Evolutionary conservation across 352 stramenopile species (phyloP).

Genomic region (Phytophthora lateralis): DNA sequence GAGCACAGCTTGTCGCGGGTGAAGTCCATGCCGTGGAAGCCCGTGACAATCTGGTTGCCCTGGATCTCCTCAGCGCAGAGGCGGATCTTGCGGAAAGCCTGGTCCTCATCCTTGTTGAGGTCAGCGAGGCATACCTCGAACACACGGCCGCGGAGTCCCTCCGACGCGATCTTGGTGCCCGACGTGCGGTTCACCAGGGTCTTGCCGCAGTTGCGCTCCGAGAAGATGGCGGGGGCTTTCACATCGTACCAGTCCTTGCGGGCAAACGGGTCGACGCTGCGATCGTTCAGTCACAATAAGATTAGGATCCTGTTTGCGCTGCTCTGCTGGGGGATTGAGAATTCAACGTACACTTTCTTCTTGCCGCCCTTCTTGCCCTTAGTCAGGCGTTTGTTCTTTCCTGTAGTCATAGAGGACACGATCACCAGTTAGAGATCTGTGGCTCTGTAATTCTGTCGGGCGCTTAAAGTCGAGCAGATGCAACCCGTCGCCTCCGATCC

Average conservation of each 20-base stretch:
- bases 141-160: conserved; percentile 98
- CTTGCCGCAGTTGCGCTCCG: conserved; percentile 97
- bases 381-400: conserved; percentile 93
- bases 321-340: background rate
- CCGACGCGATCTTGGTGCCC: conserved; percentile 97
- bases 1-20: conserved; percentile 99
- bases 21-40: conserved; percentile 94
- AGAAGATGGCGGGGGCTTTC: conserved; percentile 98
- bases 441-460: background rate
- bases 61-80: conserved; percentile 98
- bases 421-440: conserved; percentile 31
- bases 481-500: background rate
- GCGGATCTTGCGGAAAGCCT: conserved; percentile 99
- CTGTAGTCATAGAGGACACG: conserved; percentile 37
- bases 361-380: conserved; percentile 93
- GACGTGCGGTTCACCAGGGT: conserved; percentile 99
- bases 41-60: conserved; percentile 85
- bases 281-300: conserved; percentile 10
- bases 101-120: conserved; percentile 98
- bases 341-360: conserved; percentile 89
- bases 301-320: conserved; percentile 15
- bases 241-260: conserved; percentile 99
- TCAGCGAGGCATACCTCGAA: conserved; percentile 99
- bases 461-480: background rate
- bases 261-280: conserved; percentile 97